Evolutionary conservation across 2,329 filamentous ascomycete genomes (phyloP), one percentile per base, ranked within the genome.

Genomic region (Colletotrichum tanaceti): DNA sequence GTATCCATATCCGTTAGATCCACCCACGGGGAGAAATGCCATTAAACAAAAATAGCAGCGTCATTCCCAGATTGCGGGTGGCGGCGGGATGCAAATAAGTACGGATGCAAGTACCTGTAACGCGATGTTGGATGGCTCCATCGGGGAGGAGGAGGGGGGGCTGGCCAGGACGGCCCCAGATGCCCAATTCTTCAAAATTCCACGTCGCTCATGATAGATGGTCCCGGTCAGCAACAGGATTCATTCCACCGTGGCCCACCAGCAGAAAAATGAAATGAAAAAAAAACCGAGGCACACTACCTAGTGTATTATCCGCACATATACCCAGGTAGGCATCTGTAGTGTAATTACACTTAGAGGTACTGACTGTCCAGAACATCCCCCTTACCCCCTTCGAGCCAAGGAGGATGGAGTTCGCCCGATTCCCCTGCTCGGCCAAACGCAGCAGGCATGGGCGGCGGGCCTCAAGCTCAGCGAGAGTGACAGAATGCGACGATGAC

Each of bases 191-290:
- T 68, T 60, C 59, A 32, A n/a, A 55, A 68, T 39, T 57, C 44
- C 39, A 65, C 50, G 66, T 43, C 38, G 50, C 66, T 69, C 66
- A 63, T 66, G 66, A 69, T 69, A 57, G 9, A 35, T 11, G 7
- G 50, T 14, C n/a, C 38, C 39, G 35, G 39, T 13, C 32, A 35
- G 32, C 32, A 35, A 10, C 32, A 35, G 32, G n/a, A 16, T 22
- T 32, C 28, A 13, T 24, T 47, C 28, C 46, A 39, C 14, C 5
- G 11, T 9, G 46, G 13, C 22, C 20, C 46, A 32, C 46, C 52
- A 32, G 43, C 58, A 41, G 28, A 7, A 16, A 20, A 20, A 14
- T 14, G n/a, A n/a, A n/a, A n/a, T n/a, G n/a, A n/a, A n/a, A n/a
- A n/a, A n/a, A n/a, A n/a, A n/a, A n/a, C n/a, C n/a, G n/a, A 52